A percentile compares a stretch with the other conserved stretches of the same genome.
Evolutionary conservation across 2,329 filamentous ascomycete genomes (phyloP).

Genomic region (Sphaerostilbella broomeana): DNA sequence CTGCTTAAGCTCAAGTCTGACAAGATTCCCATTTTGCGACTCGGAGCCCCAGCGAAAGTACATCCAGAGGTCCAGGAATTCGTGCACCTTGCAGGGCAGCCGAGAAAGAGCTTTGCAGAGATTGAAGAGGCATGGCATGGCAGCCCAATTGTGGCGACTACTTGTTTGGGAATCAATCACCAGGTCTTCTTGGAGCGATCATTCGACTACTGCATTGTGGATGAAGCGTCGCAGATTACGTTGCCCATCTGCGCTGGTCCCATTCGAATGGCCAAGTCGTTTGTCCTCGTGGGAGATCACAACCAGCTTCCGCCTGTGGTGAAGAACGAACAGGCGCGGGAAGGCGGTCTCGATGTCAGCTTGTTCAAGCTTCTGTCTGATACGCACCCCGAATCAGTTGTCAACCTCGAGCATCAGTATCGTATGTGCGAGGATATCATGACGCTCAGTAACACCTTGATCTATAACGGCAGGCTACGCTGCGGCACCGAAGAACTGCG

Average conservation of each 20-base stretch:
- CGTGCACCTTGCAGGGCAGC: conserved; percentile 67
- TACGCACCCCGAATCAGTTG: conserved; percentile 76
- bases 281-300: conserved; percentile 93
- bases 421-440: conserved; percentile 98
- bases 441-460: conserved; percentile 84
- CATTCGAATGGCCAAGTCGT: conserved; percentile 85
- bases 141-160: conserved; percentile 86
- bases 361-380: conserved; percentile 93
- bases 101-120: conserved; percentile 72
- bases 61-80: conserved; percentile 84
- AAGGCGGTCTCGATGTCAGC: conserved; percentile 83
- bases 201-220: conserved; percentile 98
- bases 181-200: conserved; percentile 78
- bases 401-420: conserved; percentile 91
- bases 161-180: conserved; percentile 88
- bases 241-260: conserved; percentile 90
- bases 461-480: conserved; percentile 84
- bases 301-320: conserved; percentile 93
- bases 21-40: conserved; percentile 70
- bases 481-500: conserved; percentile 79
- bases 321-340: conserved; percentile 79
- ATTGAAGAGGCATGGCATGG: conserved; percentile 78
- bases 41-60: conserved; percentile 79
- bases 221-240: conserved; percentile 96
- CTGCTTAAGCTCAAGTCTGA: conserved; percentile 81